Evolutionary conservation across 805 yeast species (phyloP).

Genomic region (Metschnikowia dekortorum): DNA sequence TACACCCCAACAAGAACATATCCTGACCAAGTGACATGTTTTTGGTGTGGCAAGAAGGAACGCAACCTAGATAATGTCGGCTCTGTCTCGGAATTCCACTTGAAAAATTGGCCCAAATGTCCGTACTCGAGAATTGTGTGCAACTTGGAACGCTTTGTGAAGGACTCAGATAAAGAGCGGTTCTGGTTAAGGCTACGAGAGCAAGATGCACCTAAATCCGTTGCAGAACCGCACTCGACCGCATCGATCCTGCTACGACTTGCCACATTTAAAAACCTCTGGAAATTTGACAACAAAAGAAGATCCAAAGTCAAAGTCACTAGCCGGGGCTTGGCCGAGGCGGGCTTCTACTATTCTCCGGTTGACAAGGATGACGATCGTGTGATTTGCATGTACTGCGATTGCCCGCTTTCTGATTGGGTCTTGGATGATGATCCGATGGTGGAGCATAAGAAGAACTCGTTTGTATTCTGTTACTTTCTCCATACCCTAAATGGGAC

Average conservation of each 20-base stretch:
- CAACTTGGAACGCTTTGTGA: conserved; percentile 8
- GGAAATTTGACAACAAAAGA: conserved; percentile 12
- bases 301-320: conserved; percentile 9
- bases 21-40: conserved; percentile 53
- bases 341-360: conserved; percentile 41
- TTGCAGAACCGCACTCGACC: conserved; percentile 12
- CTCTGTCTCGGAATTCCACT: conserved; percentile 18
- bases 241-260: conserved; percentile 14
- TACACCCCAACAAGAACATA: conserved; percentile 47
- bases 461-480: conserved; percentile 25
- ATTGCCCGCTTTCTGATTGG: conserved; percentile 46
- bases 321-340: conserved; percentile 32
- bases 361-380: conserved; percentile 27
- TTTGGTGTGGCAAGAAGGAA: conserved; percentile 45
- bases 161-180: conserved; percentile 7
- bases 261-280: conserved; percentile 14
- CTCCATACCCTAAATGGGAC: conserved; percentile 13
- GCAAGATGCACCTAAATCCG: conserved; percentile 4
- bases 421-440: conserved; percentile 59
- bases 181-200: conserved; percentile 11
- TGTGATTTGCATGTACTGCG: conserved; percentile 30
- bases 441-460: conserved; percentile 44
- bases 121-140: conserved; percentile 13
- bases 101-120: conserved; percentile 16
- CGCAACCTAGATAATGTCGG: conserved; percentile 17